phyloP scores from a whole-genome alignment of 345 rosid genomes.

The Gossypium mustelinum region DNA sequence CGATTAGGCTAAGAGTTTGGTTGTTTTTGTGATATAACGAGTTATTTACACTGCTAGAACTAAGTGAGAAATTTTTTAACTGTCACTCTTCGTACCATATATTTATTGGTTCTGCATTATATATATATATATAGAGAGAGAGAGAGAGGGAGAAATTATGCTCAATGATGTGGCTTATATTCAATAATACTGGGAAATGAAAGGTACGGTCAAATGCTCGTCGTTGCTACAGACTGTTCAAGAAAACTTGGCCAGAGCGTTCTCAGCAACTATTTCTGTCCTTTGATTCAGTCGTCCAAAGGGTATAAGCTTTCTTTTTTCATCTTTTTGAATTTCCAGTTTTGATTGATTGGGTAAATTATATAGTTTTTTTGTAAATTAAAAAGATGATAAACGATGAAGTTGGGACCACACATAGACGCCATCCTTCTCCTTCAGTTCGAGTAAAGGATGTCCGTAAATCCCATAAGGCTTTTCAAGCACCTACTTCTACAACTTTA shows the following conservation, averaged over 20 bases:
- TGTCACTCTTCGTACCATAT: neutral
- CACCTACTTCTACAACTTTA: slow-evolving; percentile 44
- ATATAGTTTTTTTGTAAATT: neutral
- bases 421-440: slow-evolving; percentile 90
- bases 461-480: slow-evolving; percentile 44
- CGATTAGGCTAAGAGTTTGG: neutral
- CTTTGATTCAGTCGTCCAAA: slow-evolving; percentile 90
- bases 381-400: slow-evolving; percentile 81
- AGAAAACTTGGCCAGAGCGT: slow-evolving; percentile 97
- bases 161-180: slow-evolving; percentile 1
- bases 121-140: neutral
- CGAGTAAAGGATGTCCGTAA: slow-evolving; percentile 71
- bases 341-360: neutral
- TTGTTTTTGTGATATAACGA: neutral
- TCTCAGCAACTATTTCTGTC: slow-evolving; percentile 81
- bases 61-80: neutral
- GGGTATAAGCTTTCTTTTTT: slow-evolving; percentile 43
- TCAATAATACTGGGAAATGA: slow-evolving; percentile 18
- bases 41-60: neutral
- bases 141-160: neutral
- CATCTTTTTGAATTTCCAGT: neutral
- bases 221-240: slow-evolving; percentile 92
- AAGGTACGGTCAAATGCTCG: slow-evolving; percentile 92
- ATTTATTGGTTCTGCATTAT: neutral
- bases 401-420: slow-evolving; percentile 81